Evolutionary conservation across 371 early-diverging fungal genomes (phyloP).

Genomic region (Phascolomyces articulosus): DNA sequence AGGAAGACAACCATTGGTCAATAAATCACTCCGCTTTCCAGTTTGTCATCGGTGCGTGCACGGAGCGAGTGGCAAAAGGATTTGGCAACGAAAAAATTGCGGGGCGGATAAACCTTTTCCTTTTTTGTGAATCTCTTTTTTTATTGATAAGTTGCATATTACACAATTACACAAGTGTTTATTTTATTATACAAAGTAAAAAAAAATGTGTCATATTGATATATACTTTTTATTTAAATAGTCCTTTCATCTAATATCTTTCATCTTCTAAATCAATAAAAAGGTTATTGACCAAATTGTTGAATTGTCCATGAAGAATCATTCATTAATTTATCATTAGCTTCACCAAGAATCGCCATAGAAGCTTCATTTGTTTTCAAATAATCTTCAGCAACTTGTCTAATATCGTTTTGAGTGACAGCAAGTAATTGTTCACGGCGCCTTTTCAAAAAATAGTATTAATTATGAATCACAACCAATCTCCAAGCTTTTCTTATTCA

Average conservation of each 20-base stretch:
- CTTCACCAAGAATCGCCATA: conserved; percentile 48
- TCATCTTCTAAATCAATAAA: too few relatives aligned
- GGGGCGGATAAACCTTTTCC: conserved; percentile 8
- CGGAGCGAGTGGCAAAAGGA: conserved; percentile 5
- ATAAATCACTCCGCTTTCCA: not conserved
- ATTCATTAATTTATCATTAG: conserved; percentile 31
- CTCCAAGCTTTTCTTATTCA: not conserved
- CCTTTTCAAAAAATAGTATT: conserved; percentile 32
- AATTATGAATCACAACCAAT: conserved; percentile 12
- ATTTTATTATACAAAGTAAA: not conserved
- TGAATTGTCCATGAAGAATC: conserved; percentile 41
- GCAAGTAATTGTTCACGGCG: conserved; percentile 78
- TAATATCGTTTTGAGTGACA: conserved; percentile 72
- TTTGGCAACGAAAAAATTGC: conserved; percentile 9
- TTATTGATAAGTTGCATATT: not conserved
- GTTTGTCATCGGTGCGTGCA: conserved; percentile 9
- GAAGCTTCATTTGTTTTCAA: conserved; percentile 16
- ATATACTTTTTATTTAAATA: not conserved
- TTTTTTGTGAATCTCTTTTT: not conserved
- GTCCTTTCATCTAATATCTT: too few relatives aligned
- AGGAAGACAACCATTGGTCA: conserved; percentile 1
- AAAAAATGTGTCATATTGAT: not conserved
- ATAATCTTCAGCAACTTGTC: conserved; percentile 66
- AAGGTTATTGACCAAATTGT: conserved; percentile 27
- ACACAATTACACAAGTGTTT: too few relatives aligned